These are phyloP conservation scores for Trichoderma orchidacearum DNA, from an alignment of 495 filamentous ascomycete species.

Conservation along the genomic window DNA sequence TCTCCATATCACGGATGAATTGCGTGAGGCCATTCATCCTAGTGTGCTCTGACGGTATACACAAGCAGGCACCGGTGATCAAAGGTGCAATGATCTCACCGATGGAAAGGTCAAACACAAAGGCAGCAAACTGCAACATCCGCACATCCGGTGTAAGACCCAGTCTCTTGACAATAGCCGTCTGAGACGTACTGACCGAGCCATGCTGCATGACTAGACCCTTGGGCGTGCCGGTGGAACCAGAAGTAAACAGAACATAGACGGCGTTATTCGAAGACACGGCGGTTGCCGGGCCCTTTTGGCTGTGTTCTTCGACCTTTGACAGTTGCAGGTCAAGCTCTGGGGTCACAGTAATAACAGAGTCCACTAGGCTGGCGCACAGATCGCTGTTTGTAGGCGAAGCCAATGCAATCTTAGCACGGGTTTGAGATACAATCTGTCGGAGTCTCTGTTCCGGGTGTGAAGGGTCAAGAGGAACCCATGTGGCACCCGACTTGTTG, in stretches of 20 bases:
- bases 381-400: not conserved
- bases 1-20: constrained; percentile 7
- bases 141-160: constrained; percentile 20
- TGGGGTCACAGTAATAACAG: not conserved
- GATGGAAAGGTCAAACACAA: constrained; percentile 14
- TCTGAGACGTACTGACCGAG: constrained; percentile 19
- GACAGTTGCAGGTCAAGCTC: not conserved
- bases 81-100: not conserved
- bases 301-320: not conserved
- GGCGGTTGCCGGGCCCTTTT: not conserved
- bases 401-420: not conserved
- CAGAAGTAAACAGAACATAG: constrained; percentile 34
- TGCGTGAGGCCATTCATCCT: not conserved
- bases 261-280: constrained; percentile 2
- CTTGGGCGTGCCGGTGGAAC: constrained; percentile 9
- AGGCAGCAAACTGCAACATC: constrained; percentile 39
- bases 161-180: constrained; percentile 16
- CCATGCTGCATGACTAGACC: constrained; percentile 35
- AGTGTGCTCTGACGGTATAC: not conserved
- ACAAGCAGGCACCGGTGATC: not conserved
- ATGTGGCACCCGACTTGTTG: not conserved
- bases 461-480: not conserved
- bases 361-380: not conserved
- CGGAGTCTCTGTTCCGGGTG: not conserved
- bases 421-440: not conserved